A percentile compares a stretch with the other conserved stretches of the same genome.
These are phyloP conservation scores for Dendrocalamus latiflorus DNA, from an alignment of 202 grass and related monocot genomes.

Conservation along the genomic window DNA sequence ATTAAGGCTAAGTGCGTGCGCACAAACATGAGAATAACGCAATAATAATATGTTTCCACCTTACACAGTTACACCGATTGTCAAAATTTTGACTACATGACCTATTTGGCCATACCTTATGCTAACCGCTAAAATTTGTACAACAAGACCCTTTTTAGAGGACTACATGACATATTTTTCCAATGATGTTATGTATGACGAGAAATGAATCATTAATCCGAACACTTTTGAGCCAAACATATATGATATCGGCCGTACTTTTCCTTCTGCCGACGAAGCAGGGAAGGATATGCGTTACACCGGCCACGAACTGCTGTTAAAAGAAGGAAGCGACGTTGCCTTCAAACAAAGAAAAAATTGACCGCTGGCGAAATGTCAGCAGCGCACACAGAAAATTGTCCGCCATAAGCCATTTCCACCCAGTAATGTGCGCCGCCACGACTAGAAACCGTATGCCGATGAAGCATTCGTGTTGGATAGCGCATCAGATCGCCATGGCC, in stretches of 20 bases:
- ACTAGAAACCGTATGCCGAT: slow-evolving; percentile 20
- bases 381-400: slow-evolving; percentile 20
- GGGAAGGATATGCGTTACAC: background rate
- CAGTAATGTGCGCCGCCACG: background rate
- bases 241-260: background rate
- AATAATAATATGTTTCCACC: background rate
- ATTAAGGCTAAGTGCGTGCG: background rate
- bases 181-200: background rate
- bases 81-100: background rate
- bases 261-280: background rate
- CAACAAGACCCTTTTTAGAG: background rate
- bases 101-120: background rate
- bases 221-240: background rate
- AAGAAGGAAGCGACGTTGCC: background rate
- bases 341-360: background rate
- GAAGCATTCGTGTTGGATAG: slow-evolving; percentile 11
- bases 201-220: background rate
- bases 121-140: background rate
- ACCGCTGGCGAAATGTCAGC: background rate
- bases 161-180: background rate
- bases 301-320: background rate
- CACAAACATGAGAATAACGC: background rate
- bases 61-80: too few species aligned
- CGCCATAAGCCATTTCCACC: slow-evolving; percentile 2
- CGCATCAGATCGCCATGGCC: slow-evolving; percentile 26